Percentiles rank a stretch among this genome's conserved stretches.
phyloP scores from a whole-genome alignment of 495 filamentous ascomycete species.

The Penicillium paradoxum region DNA sequence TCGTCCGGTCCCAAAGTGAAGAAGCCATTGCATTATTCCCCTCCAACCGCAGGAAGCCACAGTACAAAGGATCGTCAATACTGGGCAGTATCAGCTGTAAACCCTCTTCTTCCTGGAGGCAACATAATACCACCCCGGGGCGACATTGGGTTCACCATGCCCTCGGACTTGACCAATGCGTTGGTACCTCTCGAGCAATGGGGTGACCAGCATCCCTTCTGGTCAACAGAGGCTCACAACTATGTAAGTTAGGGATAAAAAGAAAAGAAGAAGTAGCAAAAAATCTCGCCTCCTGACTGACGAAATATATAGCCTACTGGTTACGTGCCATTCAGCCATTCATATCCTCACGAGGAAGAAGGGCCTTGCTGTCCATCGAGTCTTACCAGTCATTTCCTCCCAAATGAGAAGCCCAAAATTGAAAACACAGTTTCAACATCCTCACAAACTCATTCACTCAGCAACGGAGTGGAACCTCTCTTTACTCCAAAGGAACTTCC shows the following conservation, averaged over 20 bases:
- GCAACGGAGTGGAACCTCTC: neutral
- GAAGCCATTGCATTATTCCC: neutral
- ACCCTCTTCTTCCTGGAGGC: neutral
- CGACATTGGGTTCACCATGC: neutral
- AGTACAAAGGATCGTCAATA: neutral
- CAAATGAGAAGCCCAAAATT: neutral
- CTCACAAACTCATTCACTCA: neutral
- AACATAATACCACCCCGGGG: neutral
- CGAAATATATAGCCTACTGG: neutral
- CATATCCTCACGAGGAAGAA: neutral
- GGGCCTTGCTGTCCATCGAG: too few relatives aligned
- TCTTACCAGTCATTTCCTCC: neutral
- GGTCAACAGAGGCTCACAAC: neutral
- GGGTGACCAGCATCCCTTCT: neutral
- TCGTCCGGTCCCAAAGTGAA: constrained; percentile 11
- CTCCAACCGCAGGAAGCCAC: neutral
- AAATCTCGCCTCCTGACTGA: neutral
- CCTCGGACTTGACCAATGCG: neutral
- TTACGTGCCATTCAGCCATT: neutral
- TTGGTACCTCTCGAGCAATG: neutral
- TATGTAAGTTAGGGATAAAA: constrained; percentile 1
- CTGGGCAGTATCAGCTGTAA: constrained; percentile 1
- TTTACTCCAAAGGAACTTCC: neutral
- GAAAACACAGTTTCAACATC: too few relatives aligned
- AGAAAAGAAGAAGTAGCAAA: too few relatives aligned